Conservation (phyloP, 2,329 filamentous ascomycete genomes). For the Fusarium newnesense region DNA sequence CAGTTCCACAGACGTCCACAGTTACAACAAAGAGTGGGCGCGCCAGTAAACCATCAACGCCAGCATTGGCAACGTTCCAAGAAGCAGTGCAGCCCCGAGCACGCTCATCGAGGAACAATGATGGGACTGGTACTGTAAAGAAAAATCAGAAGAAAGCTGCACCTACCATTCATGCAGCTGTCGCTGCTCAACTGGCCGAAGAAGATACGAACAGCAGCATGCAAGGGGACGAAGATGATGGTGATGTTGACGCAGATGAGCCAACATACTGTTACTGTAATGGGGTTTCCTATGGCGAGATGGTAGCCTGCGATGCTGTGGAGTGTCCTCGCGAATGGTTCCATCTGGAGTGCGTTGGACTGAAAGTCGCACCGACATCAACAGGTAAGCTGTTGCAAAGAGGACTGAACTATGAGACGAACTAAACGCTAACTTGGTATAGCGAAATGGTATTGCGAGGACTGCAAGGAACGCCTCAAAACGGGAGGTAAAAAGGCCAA, state of each 20-base stretch:
- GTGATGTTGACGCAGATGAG: constrained; percentile 76
- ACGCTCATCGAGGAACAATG: constrained; percentile 62
- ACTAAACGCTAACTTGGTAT: constrained; percentile 44
- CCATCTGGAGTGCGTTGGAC: constrained; percentile 82
- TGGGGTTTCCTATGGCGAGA: constrained; percentile 82
- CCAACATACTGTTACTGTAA: constrained; percentile 84
- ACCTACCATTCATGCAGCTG: constrained; percentile 52
- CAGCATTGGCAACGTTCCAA: constrained; percentile 68
- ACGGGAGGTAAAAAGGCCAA: constrained; percentile 63
- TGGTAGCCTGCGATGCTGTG: constrained; percentile 83
- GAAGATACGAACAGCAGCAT: constrained; percentile 57
- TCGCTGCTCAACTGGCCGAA: constrained; percentile 50
- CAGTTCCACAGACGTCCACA: constrained; percentile 52
- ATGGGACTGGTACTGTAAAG: constrained; percentile 58
- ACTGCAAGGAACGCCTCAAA: constrained; percentile 76
- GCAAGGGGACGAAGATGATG: constrained; percentile 55
- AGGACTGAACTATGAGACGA: background rate
- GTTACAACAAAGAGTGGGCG: constrained; percentile 73
- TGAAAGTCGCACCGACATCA: constrained; percentile 80
- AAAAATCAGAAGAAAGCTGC: constrained; percentile 69
- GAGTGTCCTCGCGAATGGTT: constrained; percentile 84
- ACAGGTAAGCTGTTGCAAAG: constrained; percentile 67
- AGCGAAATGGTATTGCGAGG: constrained; percentile 87
- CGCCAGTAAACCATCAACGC: constrained; percentile 74
- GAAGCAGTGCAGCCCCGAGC: constrained; percentile 66